These are phyloP conservation scores for Tolypocladium sp. DNA, from an alignment of 2,329 filamentous ascomycete species.

Conservation along the genomic window DNA sequence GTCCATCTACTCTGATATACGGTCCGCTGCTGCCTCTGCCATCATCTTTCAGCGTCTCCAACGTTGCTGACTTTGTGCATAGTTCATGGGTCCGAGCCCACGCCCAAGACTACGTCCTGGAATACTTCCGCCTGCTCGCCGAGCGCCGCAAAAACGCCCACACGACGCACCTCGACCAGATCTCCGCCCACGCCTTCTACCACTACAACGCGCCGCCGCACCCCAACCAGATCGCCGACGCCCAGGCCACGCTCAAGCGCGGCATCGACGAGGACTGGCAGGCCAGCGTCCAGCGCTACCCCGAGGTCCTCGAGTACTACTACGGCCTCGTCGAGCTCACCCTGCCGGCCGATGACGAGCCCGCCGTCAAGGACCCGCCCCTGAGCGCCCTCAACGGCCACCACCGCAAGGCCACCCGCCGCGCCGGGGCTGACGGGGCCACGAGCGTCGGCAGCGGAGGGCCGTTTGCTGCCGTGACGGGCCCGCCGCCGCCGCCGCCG, in stretches of 20 bases:
- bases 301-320: conserved; percentile 75
- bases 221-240: conserved; percentile 53
- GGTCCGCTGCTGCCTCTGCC: conserved; percentile 31
- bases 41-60: conserved; percentile 1
- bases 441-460: conserved; percentile 13
- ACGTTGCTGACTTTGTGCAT: conserved; percentile 1
- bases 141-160: conserved; percentile 52
- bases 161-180: conserved; percentile 43
- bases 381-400: conserved; percentile 40
- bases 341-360: conserved; percentile 53
- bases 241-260: conserved; percentile 57
- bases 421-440: conserved; percentile 25
- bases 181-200: conserved; percentile 45
- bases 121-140: conserved; percentile 53
- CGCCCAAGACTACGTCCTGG: conserved; percentile 59
- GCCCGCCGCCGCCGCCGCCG: conserved; percentile 2
- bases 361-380: conserved; percentile 50
- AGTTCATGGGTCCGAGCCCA: conserved; percentile 57
- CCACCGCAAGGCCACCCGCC: conserved; percentile 36
- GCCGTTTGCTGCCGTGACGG: conserved; percentile 1
- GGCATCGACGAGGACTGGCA: conserved; percentile 76
- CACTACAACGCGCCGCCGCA: conserved; percentile 50
- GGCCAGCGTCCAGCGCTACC: conserved; percentile 64
- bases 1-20: conserved; percentile 52
- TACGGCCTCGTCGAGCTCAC: conserved; percentile 61